Conservation (phyloP, 768 basidiomycete species). For the Boletus bicolor region DNA sequence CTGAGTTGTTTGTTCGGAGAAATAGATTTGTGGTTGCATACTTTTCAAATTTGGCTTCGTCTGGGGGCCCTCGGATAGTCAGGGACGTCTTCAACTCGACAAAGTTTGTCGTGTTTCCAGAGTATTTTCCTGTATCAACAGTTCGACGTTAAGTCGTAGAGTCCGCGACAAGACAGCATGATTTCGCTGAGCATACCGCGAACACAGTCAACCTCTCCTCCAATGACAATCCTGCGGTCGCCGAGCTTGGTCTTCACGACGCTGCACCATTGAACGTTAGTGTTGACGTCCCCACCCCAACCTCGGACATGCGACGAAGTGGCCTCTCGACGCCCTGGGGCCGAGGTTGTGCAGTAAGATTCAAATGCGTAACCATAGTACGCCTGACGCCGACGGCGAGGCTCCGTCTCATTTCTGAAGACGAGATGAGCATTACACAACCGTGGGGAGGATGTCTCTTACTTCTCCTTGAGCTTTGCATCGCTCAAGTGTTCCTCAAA, state of each 20-base stretch:
- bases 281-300: conserved; percentile 82
- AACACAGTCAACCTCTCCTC: conserved; percentile 91
- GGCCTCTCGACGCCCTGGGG: conserved; percentile 21
- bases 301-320: conserved; percentile 36
- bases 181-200: conserved; percentile 46
- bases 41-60: conserved; percentile 80
- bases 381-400: conserved; percentile 57
- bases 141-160: background rate
- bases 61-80: conserved; percentile 57
- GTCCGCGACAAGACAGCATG: background rate
- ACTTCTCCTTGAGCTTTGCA: conserved; percentile 63
- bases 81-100: conserved; percentile 89
- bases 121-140: conserved; percentile 49
- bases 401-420: conserved; percentile 60
- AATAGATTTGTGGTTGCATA: conserved; percentile 31
- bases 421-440: background rate
- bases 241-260: conserved; percentile 86
- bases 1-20: background rate
- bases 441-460: conserved; percentile 17
- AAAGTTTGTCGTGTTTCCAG: conserved; percentile 61
- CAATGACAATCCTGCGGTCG: conserved; percentile 66
- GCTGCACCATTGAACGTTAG: conserved; percentile 88
- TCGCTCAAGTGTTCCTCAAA: conserved; percentile 71
- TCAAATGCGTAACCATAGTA: conserved; percentile 92
- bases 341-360: conserved; percentile 69